Percentiles rank a stretch among this genome's conserved stretches.
These are phyloP conservation scores for Phalaenopsis hybrid DNA, from an alignment of 116 monocot species.

Conservation along the genomic window DNA sequence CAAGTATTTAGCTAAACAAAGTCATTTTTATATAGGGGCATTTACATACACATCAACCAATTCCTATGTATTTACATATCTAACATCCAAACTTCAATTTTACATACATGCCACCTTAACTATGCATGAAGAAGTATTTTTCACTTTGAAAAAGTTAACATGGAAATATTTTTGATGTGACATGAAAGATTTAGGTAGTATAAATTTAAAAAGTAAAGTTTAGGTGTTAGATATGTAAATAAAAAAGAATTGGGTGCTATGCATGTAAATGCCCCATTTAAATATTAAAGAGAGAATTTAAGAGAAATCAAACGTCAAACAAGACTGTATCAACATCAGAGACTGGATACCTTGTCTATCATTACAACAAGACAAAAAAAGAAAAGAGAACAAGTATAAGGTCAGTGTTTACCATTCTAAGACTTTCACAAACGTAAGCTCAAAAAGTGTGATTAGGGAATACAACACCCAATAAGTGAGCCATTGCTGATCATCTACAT, in stretches of 20 bases:
- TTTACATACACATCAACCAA: too few relatives aligned
- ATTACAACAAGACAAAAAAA: not conserved
- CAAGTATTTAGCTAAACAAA: not conserved
- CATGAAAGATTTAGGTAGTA: not conserved
- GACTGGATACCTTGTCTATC: not conserved
- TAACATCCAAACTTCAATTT: too few relatives aligned
- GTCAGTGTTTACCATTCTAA: constrained; percentile 27
- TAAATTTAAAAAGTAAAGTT: not conserved
- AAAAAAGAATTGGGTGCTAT: too few relatives aligned
- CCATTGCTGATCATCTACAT: constrained; percentile 80
- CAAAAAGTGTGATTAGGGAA: constrained; percentile 72
- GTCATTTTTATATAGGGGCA: not conserved
- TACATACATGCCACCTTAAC: too few relatives aligned
- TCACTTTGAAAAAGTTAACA: too few relatives aligned
- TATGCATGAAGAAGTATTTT: too few relatives aligned
- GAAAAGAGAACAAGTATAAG: not conserved
- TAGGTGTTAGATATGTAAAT: too few relatives aligned
- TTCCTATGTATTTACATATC: too few relatives aligned
- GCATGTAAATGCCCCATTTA: not conserved
- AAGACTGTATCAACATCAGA: not conserved
- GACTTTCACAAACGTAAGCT: constrained; percentile 61
- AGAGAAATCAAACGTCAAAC: not conserved
- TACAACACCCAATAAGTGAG: constrained; percentile 90
- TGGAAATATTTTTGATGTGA: too few relatives aligned
- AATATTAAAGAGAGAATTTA: not conserved